Evolutionary conservation across 108 stramenopile genomes (phyloP), one percentile per base, ranked within the genome.

Genomic region (Nitzschia sp.): DNA sequence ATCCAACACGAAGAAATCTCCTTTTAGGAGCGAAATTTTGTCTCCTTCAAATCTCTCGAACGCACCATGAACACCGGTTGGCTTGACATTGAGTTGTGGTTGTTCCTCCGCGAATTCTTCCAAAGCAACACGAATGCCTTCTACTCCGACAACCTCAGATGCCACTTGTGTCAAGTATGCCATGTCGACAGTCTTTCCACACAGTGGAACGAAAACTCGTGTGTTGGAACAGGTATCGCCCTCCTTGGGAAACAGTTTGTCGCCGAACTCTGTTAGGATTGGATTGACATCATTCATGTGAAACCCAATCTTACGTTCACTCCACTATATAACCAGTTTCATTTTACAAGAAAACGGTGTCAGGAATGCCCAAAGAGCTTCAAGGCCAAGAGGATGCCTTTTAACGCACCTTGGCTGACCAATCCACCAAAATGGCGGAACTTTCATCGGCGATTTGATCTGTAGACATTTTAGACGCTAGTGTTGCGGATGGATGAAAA

Each of bases 141-240:
- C 92, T 26, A 90, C 78, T 24, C 92, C 92, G 10, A 89, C 86
- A 25, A 90, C 84, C 51, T 78, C 63, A 52, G 57, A 48, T 14
- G 69, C 52, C 56, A 79, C 60, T 2, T 48, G 57, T 10, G 89
- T 80, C 21, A 93, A 71, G 62, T 70, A 87, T 6, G 86, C 83
- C 81, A 93, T 78, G 55, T 93, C 92, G 12, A 90, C 74, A 41
- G 92, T 82, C 75, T 93, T 93, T 50, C 92, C 92, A 67, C 92
- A 93, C 15, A 93, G 77, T n/a, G 92, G 92, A 25, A 93, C 86
- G 55, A 93, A 86, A 38, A 89, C 60, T 46, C 71, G 61, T 29
- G 40, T 37, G n/a, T 43, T 51, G 46, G 57, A 20, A 29, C 57
- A 58, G 12, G 17, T 29, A 10, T 50, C 22, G 7, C 15, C 53